Evolutionary conservation across 2,329 filamentous ascomycete species (phyloP).

Genomic region (Cytospora schulzeri): DNA sequence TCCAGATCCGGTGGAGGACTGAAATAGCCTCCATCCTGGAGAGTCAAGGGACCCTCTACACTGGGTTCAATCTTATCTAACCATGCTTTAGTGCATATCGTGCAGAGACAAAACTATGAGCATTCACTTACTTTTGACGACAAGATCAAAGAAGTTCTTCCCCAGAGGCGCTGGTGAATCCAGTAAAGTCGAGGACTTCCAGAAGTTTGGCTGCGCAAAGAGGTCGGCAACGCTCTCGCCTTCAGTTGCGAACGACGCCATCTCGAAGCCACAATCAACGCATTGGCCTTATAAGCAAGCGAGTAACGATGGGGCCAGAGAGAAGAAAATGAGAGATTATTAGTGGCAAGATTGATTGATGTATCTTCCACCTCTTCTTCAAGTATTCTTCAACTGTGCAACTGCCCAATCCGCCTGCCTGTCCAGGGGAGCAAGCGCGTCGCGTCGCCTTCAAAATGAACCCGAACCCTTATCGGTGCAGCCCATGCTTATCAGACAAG

Average conservation of each 20-base stretch:
- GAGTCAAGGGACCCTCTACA: not conserved
- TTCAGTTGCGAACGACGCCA: conserved; percentile 38
- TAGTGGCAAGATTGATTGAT: not conserved
- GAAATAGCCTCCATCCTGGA: conserved; percentile 32
- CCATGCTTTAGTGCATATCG: not conserved
- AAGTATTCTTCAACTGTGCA: not conserved
- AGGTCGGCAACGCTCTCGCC: conserved; percentile 53
- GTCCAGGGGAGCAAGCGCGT: not conserved
- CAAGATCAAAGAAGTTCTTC: conserved; percentile 47
- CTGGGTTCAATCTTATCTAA: conserved; percentile 19
- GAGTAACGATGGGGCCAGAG: not conserved
- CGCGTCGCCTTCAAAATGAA: not conserved
- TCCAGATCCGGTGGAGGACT: conserved; percentile 41
- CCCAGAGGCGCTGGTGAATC: conserved; percentile 32
- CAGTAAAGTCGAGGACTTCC: conserved; percentile 56
- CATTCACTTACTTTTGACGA: conserved; percentile 37
- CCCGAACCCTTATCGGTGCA: not conserved
- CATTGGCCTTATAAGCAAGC: not conserved
- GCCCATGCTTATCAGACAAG: not conserved
- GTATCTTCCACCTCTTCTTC: not conserved
- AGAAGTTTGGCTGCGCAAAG: conserved; percentile 66
- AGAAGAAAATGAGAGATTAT: not conserved
- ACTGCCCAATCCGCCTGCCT: not conserved
- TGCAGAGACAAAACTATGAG: not conserved
- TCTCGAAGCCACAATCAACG: not conserved